phyloP scores from a whole-genome alignment of 1,284 basidiomycete genomes.

The Fomes fomentarius region DNA sequence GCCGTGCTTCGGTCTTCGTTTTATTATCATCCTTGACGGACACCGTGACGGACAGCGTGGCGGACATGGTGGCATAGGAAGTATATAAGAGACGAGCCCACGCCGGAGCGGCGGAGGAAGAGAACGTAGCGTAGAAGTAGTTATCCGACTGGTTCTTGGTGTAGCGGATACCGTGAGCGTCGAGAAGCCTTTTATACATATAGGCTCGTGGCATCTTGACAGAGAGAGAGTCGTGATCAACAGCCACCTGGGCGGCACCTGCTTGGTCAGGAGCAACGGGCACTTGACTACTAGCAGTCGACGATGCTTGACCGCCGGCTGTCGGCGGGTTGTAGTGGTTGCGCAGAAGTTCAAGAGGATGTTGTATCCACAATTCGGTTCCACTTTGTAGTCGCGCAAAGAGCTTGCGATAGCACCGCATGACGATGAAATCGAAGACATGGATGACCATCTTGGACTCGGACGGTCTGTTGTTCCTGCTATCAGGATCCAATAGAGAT shows the following conservation, averaged over 20 bases:
- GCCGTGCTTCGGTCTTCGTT: background rate
- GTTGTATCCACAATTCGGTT: background rate
- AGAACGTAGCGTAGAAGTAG: background rate
- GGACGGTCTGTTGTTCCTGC: background rate
- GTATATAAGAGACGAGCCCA: background rate
- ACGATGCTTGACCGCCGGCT: background rate
- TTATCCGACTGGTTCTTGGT: too few species aligned
- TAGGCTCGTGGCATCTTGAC: background rate
- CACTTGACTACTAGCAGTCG: background rate
- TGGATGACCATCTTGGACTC: background rate
- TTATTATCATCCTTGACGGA: too few species aligned
- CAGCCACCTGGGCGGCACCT: too few species aligned
- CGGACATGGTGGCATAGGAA: background rate
- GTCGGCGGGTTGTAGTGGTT: background rate
- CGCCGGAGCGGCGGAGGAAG: background rate
- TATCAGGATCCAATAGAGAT: background rate
- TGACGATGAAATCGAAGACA: background rate
- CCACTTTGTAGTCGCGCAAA: background rate
- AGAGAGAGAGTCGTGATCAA: background rate
- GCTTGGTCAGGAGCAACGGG: background rate
- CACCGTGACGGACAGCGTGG: background rate
- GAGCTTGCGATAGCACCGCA: conserved; percentile 4
- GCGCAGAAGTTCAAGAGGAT: background rate
- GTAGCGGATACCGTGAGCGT: background rate
- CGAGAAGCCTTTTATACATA: background rate